Evolutionary conservation across 208 protist species (phyloP), one percentile per base, ranked within the genome.

Genomic region (Wallacemonas sp.): DNA sequence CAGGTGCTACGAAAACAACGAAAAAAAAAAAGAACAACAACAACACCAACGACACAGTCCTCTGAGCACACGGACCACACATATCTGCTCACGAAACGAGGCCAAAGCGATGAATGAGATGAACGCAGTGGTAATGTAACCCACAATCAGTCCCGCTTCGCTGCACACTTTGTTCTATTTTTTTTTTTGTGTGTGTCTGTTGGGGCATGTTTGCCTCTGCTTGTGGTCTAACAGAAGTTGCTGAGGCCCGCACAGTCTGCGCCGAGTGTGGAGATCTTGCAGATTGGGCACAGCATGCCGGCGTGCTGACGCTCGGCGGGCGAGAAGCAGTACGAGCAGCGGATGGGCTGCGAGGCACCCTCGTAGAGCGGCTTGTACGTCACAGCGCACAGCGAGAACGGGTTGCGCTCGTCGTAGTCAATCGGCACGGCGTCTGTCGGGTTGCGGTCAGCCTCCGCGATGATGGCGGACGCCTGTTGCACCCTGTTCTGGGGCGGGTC

Each of bases 331-430:
- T 92, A 98, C 39, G 93, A 77, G 81, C 98, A 99, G 26, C 79
- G 65, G 48, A 98, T 49, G 1, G 72, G 67, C 26, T 80, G 78
- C 46, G 77, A 69, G 18, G 76, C 83, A 25, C 80, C 90, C 69
- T 73, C 75, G 76, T 97, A 97, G 44, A 97, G 88, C 26, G 93
- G 91, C 50, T 72, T 84, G 65, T 83, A 76, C 2, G 79, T 79
- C 31, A 78, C 76, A 49, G 69, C 79, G 82, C 97, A 99, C 42
- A 99, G 61, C 8, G 86, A 80, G 73, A 99, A 99, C 18, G 98
- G 98, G 77, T 99, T 99, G 63, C 92, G 89, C 65, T 97, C 93
- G 70, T 99, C 95, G 70, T 99, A 99, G 41, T 98, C 79, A 41
- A 99, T 28, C 18, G 65, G 5, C 20, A 87, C 31, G n/a, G 80